A percentile compares a stretch with the other conserved stretches of the same genome.
phyloP scores from a whole-genome alignment of 225 moss, liverwort and hornwort genomes.

The Pseudoscleropodium purum region DNA sequence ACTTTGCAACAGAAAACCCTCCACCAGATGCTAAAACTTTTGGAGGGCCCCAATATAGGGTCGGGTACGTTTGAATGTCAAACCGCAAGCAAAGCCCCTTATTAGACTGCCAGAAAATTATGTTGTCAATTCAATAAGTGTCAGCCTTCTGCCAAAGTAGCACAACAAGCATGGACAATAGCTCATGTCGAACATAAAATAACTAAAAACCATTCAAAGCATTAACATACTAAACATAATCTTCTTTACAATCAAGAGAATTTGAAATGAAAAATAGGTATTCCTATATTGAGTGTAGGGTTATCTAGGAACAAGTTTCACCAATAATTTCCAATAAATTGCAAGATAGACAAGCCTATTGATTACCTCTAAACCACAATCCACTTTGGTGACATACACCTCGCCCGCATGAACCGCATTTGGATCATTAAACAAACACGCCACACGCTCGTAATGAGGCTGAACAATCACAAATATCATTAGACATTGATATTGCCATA shows the following conservation, averaged over 20 bases:
- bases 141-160: neutral
- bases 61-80: slow-evolving; percentile 23
- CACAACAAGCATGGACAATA: neutral
- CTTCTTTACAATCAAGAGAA: neutral
- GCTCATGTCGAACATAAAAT: neutral
- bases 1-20: neutral
- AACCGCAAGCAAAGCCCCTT: slow-evolving; percentile 24
- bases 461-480: slow-evolving; percentile 17
- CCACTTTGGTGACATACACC: slow-evolving; percentile 62
- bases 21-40: slow-evolving; percentile 16
- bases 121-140: neutral
- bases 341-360: neutral
- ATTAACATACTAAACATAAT: neutral
- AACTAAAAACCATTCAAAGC: neutral
- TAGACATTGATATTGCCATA: neutral
- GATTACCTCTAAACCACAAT: slow-evolving; percentile 70
- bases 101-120: slow-evolving; percentile 24
- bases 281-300: neutral
- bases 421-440: slow-evolving; percentile 60
- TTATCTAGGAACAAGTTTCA: neutral
- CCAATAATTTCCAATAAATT: neutral
- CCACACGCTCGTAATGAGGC: slow-evolving; percentile 75
- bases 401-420: slow-evolving; percentile 70
- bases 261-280: neutral
- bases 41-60: slow-evolving; percentile 39